Conservation (phyloP, 441 rosid genomes). For the Croton laevigatus region DNA sequence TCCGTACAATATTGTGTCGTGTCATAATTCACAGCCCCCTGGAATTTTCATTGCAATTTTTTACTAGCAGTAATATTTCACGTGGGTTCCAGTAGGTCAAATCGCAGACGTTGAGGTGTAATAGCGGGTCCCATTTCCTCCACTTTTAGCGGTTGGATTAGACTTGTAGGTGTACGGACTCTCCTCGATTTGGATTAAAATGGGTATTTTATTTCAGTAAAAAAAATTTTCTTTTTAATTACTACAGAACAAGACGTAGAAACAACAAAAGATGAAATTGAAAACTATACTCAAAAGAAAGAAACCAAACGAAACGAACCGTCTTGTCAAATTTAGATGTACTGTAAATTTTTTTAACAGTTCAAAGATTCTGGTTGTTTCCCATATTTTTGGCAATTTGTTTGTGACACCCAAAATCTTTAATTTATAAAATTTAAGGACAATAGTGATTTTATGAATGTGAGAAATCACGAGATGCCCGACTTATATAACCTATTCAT, state of each 20-base stretch:
- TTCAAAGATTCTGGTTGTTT: background rate
- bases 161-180: background rate
- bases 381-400: background rate
- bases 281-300: background rate
- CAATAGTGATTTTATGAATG: too few species aligned
- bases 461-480: too few species aligned
- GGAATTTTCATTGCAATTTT: background rate
- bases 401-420: background rate
- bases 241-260: background rate
- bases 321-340: background rate
- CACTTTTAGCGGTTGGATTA: constrained; percentile 12
- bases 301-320: background rate
- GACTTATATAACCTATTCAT: too few species aligned
- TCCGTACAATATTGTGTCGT: constrained; percentile 23
- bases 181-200: background rate
- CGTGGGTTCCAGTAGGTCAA: background rate
- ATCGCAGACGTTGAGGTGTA: background rate
- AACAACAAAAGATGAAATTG: too few species aligned
- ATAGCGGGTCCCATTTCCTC: background rate
- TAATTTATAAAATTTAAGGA: too few species aligned
- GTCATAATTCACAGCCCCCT: background rate
- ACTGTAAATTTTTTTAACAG: background rate
- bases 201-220: background rate
- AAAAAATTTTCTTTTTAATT: background rate
- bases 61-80: background rate